These are phyloP conservation scores for Sechiopsis laciniata DNA, from an alignment of 306 rosid genomes.

Conservation along the genomic window DNA sequence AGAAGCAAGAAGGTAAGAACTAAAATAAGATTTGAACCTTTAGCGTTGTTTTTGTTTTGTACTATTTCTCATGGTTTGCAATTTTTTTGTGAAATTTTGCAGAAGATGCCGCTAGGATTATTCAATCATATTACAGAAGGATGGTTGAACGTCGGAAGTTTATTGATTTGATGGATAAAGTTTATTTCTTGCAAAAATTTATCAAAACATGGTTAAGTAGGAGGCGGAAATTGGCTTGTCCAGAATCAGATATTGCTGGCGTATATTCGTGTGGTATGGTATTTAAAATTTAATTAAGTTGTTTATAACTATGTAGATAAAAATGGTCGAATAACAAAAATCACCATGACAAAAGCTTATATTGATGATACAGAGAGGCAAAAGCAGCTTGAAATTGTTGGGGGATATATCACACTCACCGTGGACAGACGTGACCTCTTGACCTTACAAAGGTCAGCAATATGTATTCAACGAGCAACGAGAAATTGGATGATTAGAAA, in stretches of 20 bases:
- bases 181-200: constrained; percentile 51
- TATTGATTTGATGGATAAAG: constrained; percentile 38
- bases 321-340: constrained; percentile 16
- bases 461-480: constrained; percentile 22
- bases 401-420: constrained; percentile 36
- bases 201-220: constrained; percentile 56
- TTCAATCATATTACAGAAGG: constrained; percentile 52
- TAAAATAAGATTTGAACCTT: background rate
- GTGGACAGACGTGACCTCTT: constrained; percentile 38
- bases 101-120: constrained; percentile 59
- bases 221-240: constrained; percentile 35
- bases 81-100: constrained; percentile 19
- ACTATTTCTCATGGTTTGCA: background rate
- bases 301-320: background rate
- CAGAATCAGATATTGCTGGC: constrained; percentile 25
- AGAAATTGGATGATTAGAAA: constrained; percentile 53
- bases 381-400: constrained; percentile 33
- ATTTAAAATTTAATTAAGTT: constrained; percentile 13
- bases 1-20: background rate
- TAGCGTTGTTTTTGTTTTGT: background rate
- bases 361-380: constrained; percentile 36
- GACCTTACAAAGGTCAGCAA: constrained; percentile 42
- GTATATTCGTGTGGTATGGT: constrained; percentile 38
- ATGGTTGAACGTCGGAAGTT: constrained; percentile 38
- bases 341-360: constrained; percentile 26